A percentile compares a stretch with the other conserved stretches of the same genome.
These are phyloP conservation scores for Bocquillonia castaneifolia DNA, from an alignment of 441 rosid species.

Conservation along the genomic window DNA sequence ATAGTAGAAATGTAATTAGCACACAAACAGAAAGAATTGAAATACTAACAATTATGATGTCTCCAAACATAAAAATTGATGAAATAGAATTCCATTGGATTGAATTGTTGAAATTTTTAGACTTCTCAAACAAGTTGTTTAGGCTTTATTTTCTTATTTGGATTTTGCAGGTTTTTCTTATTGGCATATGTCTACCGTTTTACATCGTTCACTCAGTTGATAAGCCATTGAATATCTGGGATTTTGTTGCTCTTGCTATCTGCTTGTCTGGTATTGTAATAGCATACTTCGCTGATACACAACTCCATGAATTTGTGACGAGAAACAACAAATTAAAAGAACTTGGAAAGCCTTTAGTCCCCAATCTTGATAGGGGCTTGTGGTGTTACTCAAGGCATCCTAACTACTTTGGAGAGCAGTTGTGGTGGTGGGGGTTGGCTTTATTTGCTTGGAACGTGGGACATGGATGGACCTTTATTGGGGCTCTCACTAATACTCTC, in stretches of 20 bases:
- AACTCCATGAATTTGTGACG: slow-evolving; percentile 68
- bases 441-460: slow-evolving; percentile 84
- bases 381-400: slow-evolving; percentile 89
- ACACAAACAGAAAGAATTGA: too few relatives aligned
- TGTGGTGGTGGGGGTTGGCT: slow-evolving; percentile 98
- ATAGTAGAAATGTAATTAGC: not conserved
- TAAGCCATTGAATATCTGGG: slow-evolving; percentile 58
- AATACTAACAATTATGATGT: too few relatives aligned
- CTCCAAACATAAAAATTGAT: too few relatives aligned
- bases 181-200: slow-evolving; percentile 78
- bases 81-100: too few relatives aligned
- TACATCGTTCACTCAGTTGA: slow-evolving; percentile 58
- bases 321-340: slow-evolving; percentile 60
- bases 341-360: slow-evolving; percentile 59
- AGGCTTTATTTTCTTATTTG: too few relatives aligned
- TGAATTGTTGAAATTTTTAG: too few relatives aligned
- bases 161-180: slow-evolving; percentile 61
- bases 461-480: slow-evolving; percentile 68
- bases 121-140: too few relatives aligned
- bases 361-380: slow-evolving; percentile 65
- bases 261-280: slow-evolving; percentile 58
- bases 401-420: slow-evolving; percentile 88
- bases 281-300: slow-evolving; percentile 82
- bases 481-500: slow-evolving; percentile 59
- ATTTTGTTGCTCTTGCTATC: slow-evolving; percentile 51